These are phyloP conservation scores for Aspergillus calidoustus DNA, from an alignment of 2,329 filamentous ascomycete genomes.

Conservation along the genomic window DNA sequence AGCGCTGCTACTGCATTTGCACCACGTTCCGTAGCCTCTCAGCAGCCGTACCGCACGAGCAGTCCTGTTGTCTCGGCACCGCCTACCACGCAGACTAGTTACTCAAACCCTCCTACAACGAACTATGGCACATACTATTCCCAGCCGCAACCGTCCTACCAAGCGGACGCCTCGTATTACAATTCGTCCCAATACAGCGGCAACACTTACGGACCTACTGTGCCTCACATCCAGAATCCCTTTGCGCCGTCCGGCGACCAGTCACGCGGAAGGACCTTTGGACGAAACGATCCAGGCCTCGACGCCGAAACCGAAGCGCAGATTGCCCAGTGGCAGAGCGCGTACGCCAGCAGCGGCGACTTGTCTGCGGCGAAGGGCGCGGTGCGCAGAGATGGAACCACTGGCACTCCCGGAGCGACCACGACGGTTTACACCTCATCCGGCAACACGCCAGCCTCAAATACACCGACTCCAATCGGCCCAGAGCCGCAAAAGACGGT, in stretches of 20 bases:
- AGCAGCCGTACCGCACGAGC: constrained; percentile 44
- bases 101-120: constrained; percentile 43
- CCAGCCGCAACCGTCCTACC: constrained; percentile 43
- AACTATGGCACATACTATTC: constrained; percentile 49
- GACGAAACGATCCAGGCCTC: constrained; percentile 47
- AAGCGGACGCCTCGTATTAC: constrained; percentile 49
- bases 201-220: constrained; percentile 53
- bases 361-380: constrained; percentile 39
- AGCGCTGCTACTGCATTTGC: constrained; percentile 61
- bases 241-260: constrained; percentile 67
- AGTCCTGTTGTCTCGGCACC: constrained; percentile 44
- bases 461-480: constrained; percentile 51
- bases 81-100: constrained; percentile 39
- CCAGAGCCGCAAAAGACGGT: constrained; percentile 75
- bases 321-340: constrained; percentile 93
- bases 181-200: constrained; percentile 52
- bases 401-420: constrained; percentile 45
- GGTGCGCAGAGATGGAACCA: constrained; percentile 49
- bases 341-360: constrained; percentile 69
- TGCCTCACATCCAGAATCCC: constrained; percentile 78
- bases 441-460: constrained; percentile 34
- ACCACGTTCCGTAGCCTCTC: constrained; percentile 61
- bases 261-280: constrained; percentile 37
- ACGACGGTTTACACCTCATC: constrained; percentile 41
- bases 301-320: constrained; percentile 87